These are phyloP conservation scores for Suhomyces vadensis DNA, from an alignment of 805 yeast species.

Conservation along the genomic window DNA sequence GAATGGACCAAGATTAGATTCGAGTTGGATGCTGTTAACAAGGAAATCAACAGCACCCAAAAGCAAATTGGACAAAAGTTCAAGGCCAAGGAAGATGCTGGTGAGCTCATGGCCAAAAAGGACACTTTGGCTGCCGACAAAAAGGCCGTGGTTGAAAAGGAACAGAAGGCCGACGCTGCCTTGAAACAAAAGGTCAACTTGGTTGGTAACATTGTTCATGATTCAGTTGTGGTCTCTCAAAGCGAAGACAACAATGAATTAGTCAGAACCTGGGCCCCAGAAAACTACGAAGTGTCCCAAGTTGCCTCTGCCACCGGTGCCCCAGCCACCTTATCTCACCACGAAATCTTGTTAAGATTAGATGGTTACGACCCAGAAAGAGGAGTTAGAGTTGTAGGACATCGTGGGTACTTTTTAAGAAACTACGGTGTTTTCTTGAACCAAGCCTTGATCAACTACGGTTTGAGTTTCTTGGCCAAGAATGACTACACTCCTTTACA, in stretches of 20 bases:
- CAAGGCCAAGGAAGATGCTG: slow-evolving; percentile 94
- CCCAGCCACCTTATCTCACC: slow-evolving; percentile 85
- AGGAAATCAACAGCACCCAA: slow-evolving; percentile 83
- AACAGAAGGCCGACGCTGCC: slow-evolving; percentile 75
- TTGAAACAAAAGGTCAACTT: slow-evolving; percentile 80
- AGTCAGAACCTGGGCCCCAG: slow-evolving; percentile 86
- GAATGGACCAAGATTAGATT: slow-evolving; percentile 84
- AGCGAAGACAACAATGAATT: slow-evolving; percentile 91
- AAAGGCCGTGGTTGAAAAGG: slow-evolving; percentile 61
- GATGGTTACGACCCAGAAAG: slow-evolving; percentile 99
- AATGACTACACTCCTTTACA: slow-evolving; percentile 87
- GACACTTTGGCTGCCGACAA: slow-evolving; percentile 72
- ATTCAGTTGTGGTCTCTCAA: slow-evolving; percentile 79
- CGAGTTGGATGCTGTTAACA: slow-evolving; percentile 87
- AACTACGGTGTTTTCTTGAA: slow-evolving; percentile 94
- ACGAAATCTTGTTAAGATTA: slow-evolving; percentile 87
- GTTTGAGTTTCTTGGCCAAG: slow-evolving; percentile 76
- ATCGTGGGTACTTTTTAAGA: slow-evolving; percentile 96
- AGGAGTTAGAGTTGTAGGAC: slow-evolving; percentile 96
- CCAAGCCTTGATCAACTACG: slow-evolving; percentile 97
- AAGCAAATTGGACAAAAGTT: slow-evolving; percentile 90
- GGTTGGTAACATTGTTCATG: slow-evolving; percentile 94
- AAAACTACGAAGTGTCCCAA: slow-evolving; percentile 59
- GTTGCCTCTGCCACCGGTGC: slow-evolving; percentile 76
- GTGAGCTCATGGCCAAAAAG: slow-evolving; percentile 78